These are phyloP conservation scores for Primulina eburnea DNA, from an alignment of 257 asterid genomes.

Conservation along the genomic window DNA sequence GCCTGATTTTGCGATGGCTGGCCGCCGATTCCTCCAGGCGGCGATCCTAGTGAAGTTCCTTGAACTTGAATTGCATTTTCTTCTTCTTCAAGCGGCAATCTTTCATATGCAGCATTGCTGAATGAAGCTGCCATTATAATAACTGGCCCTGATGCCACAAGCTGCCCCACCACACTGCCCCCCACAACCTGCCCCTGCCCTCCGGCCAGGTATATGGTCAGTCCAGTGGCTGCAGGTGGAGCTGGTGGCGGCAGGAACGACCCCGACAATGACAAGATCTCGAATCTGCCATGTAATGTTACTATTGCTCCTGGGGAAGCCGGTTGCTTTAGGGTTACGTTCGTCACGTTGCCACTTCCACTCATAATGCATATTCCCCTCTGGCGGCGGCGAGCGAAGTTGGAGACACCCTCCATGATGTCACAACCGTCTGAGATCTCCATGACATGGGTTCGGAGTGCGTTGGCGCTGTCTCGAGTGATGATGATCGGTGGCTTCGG, in stretches of 20 bases:
- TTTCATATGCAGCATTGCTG: slow-evolving; percentile 88
- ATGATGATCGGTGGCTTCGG: slow-evolving; percentile 89
- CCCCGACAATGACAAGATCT: slow-evolving; percentile 74
- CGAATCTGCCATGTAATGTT: slow-evolving; percentile 80
- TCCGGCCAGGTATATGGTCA: slow-evolving; percentile 78
- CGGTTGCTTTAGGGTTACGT: slow-evolving; percentile 79
- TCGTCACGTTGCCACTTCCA: slow-evolving; percentile 74
- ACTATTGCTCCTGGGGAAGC: slow-evolving; percentile 73
- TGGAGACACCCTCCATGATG: slow-evolving; percentile 66
- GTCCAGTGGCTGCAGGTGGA: slow-evolving; percentile 63
- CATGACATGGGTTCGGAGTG: slow-evolving; percentile 91
- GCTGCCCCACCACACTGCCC: slow-evolving; percentile 81
- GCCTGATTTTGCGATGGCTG: slow-evolving; percentile 29
- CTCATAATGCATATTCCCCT: slow-evolving; percentile 87
- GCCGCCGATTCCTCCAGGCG: slow-evolving; percentile 27
- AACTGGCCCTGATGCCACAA: slow-evolving; percentile 80
- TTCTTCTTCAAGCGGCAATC: slow-evolving; percentile 77
- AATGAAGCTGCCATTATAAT: slow-evolving; percentile 89
- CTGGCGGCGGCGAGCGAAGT: slow-evolving; percentile 75
- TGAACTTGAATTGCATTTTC: slow-evolving; percentile 37
- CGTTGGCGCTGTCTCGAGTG: slow-evolving; percentile 86
- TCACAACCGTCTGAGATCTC: slow-evolving; percentile 83
- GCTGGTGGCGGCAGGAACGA: slow-evolving; percentile 95
- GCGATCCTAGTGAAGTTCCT: slow-evolving; percentile 37
- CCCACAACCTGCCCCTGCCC: slow-evolving; percentile 98